Conservation (phyloP, 805 yeast species). For the Yamadazyma endophytica region DNA sequence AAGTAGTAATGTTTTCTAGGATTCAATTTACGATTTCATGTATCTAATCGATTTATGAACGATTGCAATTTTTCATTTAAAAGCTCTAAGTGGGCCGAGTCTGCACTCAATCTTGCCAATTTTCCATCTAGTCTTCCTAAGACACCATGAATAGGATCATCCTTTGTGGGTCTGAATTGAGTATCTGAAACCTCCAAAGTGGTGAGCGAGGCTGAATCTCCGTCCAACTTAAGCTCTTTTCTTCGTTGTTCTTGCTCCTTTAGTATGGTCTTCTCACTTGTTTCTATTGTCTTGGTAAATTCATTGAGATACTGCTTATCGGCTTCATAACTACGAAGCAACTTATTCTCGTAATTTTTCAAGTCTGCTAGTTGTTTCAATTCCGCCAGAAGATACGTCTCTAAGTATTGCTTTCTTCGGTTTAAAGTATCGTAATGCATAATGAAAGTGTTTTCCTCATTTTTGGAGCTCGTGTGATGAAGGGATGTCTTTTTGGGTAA, state of each 20-base stretch:
- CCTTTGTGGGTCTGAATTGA: too few relatives aligned
- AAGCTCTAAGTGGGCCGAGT: background rate
- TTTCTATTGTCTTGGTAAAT: slow-evolving; percentile 19
- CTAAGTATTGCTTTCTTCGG: slow-evolving; percentile 23
- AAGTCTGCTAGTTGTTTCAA: slow-evolving; percentile 31
- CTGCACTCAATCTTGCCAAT: background rate
- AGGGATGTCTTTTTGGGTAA: slow-evolving; percentile 20
- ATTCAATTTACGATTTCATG: too few relatives aligned
- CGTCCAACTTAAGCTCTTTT: too few relatives aligned
- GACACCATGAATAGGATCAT: too few relatives aligned
- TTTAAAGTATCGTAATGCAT: slow-evolving; percentile 22
- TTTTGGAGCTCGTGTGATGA: slow-evolving; percentile 10
- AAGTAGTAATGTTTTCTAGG: too few relatives aligned
- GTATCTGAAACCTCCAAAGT: too few relatives aligned
- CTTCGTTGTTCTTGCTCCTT: slow-evolving; percentile 11
- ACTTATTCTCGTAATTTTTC: slow-evolving; percentile 19
- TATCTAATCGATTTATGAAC: slow-evolving; percentile 13
- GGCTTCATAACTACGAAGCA: slow-evolving; percentile 21
- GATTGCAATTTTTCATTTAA: slow-evolving; percentile 15
- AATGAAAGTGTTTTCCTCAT: slow-evolving; percentile 13
- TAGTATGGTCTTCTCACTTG: slow-evolving; percentile 12
- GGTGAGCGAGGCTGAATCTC: too few relatives aligned
- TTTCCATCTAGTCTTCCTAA: too few relatives aligned
- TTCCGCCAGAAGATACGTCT: slow-evolving; percentile 39
- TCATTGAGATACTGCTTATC: slow-evolving; percentile 30